Conservation (phyloP, 2,329 filamentous ascomycete genomes). For the Hypomyces rosellus region DNA sequence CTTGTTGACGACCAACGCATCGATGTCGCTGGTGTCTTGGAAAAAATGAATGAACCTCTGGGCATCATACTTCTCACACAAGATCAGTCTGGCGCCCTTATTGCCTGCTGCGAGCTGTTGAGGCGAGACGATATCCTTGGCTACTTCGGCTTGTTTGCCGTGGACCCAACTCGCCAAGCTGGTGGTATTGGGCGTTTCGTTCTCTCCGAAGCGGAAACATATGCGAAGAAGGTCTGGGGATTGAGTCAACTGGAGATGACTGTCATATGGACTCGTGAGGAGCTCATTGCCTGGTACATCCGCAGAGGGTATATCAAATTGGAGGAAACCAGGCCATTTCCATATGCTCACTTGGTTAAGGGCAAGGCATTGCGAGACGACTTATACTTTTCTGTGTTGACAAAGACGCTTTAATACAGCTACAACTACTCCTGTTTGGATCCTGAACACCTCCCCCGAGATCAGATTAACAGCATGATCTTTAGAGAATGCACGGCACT, state of each 20-base stretch:
- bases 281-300: conserved; percentile 41
- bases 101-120: conserved; percentile 40
- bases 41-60: conserved; percentile 34
- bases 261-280: conserved; percentile 36
- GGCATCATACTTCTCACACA: conserved; percentile 33
- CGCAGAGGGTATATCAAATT: conserved; percentile 36
- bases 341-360: conserved; percentile 31
- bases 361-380: conserved; percentile 35
- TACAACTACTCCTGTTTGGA: neutral
- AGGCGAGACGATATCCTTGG: conserved; percentile 25
- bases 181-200: conserved; percentile 38
- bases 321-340: conserved; percentile 36
- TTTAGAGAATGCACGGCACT: too few relatives aligned
- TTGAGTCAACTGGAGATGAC: conserved; percentile 34
- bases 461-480: too few relatives aligned
- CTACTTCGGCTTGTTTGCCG: conserved; percentile 34
- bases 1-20: conserved; percentile 39
- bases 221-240: conserved; percentile 19
- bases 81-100: conserved; percentile 21
- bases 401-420: conserved; percentile 28
- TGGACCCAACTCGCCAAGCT: conserved; percentile 35
- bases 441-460: too few relatives aligned
- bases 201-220: conserved; percentile 34
- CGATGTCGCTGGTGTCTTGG: conserved; percentile 26
- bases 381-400: conserved; percentile 35